A percentile compares a stretch with the other conserved stretches of the same genome.
phyloP scores from a whole-genome alignment of 2,329 filamentous ascomycete genomes.

The Cladophialophora yegresii region DNA sequence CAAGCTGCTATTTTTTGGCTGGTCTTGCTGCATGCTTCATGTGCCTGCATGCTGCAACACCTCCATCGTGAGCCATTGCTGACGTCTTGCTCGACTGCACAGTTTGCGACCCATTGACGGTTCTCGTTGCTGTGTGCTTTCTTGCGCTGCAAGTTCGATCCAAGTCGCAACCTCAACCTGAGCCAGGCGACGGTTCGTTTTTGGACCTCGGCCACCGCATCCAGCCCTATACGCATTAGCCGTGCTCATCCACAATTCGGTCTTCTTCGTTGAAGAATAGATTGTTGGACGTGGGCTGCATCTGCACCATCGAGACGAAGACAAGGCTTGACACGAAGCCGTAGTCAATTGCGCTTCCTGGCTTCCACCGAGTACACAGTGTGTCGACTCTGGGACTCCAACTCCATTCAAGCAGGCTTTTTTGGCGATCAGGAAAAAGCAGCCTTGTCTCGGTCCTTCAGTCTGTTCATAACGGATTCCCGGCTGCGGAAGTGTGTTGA shows the following conservation, averaged over 20 bases:
- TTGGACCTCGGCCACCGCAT: background rate
- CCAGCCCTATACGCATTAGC: slow-evolving; percentile 5
- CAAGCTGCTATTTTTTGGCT: slow-evolving; percentile 13
- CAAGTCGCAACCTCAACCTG: slow-evolving; percentile 3
- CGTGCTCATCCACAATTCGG: slow-evolving; percentile 14
- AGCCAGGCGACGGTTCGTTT: slow-evolving; percentile 13
- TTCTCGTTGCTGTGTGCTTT: slow-evolving; percentile 14
- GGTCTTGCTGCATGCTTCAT: slow-evolving; percentile 22
- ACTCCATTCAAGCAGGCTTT: background rate
- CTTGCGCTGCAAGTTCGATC: slow-evolving; percentile 14
- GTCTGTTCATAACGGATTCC: background rate
- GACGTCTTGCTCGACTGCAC: slow-evolving; percentile 10
- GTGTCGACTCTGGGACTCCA: background rate
- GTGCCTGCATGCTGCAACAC: slow-evolving; percentile 23
- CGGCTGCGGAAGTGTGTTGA: background rate
- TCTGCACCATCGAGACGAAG: background rate
- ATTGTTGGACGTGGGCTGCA: slow-evolving; percentile 13
- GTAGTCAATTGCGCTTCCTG: background rate
- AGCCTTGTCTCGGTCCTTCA: background rate
- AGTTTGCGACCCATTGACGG: slow-evolving; percentile 26
- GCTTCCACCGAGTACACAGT: background rate
- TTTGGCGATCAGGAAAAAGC: background rate
- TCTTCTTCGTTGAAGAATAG: slow-evolving; percentile 31
- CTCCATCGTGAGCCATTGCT: slow-evolving; percentile 15
- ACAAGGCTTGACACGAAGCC: slow-evolving; percentile 7